Evolutionary conservation across 768 basidiomycete species (phyloP), one percentile per base, ranked within the genome.

Genomic region (Leccinum fibrillosum): DNA sequence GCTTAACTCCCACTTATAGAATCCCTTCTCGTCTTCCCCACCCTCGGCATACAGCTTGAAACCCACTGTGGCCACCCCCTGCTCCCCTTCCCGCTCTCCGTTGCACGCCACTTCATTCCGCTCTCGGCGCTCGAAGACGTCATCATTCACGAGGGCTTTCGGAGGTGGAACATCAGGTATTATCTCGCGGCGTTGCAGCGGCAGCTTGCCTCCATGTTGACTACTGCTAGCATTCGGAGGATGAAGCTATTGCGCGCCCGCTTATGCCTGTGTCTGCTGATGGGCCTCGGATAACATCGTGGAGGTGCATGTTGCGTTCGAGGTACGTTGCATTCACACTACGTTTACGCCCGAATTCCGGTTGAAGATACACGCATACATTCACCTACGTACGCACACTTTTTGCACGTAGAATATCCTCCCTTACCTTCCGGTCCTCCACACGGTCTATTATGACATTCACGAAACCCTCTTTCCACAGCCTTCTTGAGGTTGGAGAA

Each of bases 31-130:
- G 76, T 88, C 37, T 69, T 91, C 48, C 85, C 86, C 8, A 74
- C 78, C 1, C 82, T 88, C 54, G 90, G 90, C 11, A 75, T 93
- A 44, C 91, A 92, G 65, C 71, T 92, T 3, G 89, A 92, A 69
- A 86, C 84, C 0, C 83, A 83, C 70, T 76, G 81, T 54, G 90
- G 89, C 1, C 67, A 86, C 32, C 79, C 79, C 10, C 68, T 70
- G 13, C 19, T 72, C 4, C 58, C 64, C 8, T 42, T n/a, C 1
- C 66, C 73, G 15, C 57, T 75, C 15, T 69, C 60, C 49, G 68
- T 60, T 7, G 68, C 73, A 0, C 78, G 82, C 52, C 81, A 70
- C 4, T 91, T 92, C 69, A 83, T 92, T 60, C 84, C 87, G 7
- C 68, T 80, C 28, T 68, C 76, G 0, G 62, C 68, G 2, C 69